Conservation (phyloP, 2,329 filamentous ascomycete species). For the Exophiala xenobiotica region DNA sequence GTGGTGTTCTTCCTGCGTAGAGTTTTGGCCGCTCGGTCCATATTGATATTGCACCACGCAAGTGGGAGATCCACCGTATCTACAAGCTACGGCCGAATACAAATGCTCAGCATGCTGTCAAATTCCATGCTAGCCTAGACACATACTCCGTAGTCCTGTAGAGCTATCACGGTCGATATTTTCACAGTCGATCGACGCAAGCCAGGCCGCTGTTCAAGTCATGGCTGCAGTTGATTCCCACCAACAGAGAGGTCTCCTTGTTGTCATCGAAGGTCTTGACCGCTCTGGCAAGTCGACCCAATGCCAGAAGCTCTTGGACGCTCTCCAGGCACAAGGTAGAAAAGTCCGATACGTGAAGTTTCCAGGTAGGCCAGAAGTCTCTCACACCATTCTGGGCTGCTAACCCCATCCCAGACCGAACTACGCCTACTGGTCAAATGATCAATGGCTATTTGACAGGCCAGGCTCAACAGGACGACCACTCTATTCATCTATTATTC, state of each 20-base stretch:
- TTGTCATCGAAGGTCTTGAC: constrained; percentile 86
- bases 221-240: not conserved
- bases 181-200: too few species aligned
- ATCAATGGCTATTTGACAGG: constrained; percentile 80
- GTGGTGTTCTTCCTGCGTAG: not conserved
- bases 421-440: constrained; percentile 80
- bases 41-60: too few species aligned
- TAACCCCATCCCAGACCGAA: too few species aligned
- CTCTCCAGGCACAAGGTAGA: constrained; percentile 52
- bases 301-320: constrained; percentile 65
- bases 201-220: too few species aligned
- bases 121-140: too few species aligned
- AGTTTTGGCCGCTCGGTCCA: constrained; percentile 1
- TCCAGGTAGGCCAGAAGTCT: constrained; percentile 61
- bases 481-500: constrained; percentile 86
- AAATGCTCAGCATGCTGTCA: too few species aligned
- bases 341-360: constrained; percentile 63
- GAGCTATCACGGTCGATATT: too few species aligned
- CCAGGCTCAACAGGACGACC: constrained; percentile 73
- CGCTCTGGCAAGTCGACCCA: constrained; percentile 91
- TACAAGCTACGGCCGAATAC: too few species aligned
- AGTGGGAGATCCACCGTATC: too few species aligned
- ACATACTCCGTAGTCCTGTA: too few species aligned
- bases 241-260: constrained; percentile 60
- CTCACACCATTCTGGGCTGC: too few species aligned